Evolutionary conservation across 805 yeast genomes (phyloP).

Genomic region (Pichia exigua): DNA sequence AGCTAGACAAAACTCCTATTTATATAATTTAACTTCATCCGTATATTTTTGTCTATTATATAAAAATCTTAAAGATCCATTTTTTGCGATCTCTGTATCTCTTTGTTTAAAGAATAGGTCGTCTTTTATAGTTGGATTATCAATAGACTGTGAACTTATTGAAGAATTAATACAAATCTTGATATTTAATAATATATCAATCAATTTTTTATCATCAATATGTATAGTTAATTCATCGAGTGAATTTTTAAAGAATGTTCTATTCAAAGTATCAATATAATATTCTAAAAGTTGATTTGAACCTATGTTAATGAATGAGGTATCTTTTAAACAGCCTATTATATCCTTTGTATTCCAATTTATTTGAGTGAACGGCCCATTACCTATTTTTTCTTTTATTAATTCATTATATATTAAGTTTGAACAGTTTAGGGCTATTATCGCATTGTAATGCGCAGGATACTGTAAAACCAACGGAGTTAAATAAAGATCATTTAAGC

Average conservation of each 20-base stretch:
- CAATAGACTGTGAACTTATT: neutral
- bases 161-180: conserved; percentile 22
- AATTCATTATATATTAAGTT: conserved; percentile 21
- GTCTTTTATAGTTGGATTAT: conserved; percentile 6
- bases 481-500: conserved; percentile 63
- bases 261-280: conserved; percentile 24
- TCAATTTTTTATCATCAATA: conserved; percentile 16
- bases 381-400: conserved; percentile 6
- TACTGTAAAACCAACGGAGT: conserved; percentile 60
- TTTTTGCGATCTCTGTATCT: conserved; percentile 25
- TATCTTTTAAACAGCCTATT: neutral
- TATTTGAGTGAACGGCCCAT: conserved; percentile 4
- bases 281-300: conserved; percentile 25
- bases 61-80: conserved; percentile 27
- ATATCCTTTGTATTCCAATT: conserved; percentile 7
- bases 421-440: conserved; percentile 59
- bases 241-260: conserved; percentile 19
- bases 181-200: conserved; percentile 23
- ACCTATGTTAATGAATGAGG: conserved; percentile 9
- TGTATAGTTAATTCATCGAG: conserved; percentile 15
- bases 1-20: neutral
- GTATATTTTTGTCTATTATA: conserved; percentile 23
- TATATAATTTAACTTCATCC: conserved; percentile 20
- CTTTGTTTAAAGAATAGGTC: conserved; percentile 26
- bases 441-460: conserved; percentile 71